Conservation (phyloP, 1,139 yeast genomes). For the Lodderomyces jiufengensis region DNA sequence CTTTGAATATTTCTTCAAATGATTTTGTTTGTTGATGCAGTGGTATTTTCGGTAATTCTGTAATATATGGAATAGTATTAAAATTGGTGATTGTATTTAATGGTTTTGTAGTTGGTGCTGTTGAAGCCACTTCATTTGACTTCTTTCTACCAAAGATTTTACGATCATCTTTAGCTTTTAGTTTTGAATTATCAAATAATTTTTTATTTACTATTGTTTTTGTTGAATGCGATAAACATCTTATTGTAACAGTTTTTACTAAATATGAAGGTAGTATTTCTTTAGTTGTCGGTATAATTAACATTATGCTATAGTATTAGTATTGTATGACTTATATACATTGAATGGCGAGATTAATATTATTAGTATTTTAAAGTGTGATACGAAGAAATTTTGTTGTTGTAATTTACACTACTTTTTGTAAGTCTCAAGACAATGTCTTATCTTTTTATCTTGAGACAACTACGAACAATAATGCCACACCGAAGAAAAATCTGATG, state of each 20-base stretch:
- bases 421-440: too few species aligned
- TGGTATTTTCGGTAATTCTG: conserved; percentile 10
- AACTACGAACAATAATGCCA: too few species aligned
- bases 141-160: conserved; percentile 5
- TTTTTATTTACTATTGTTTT: conserved; percentile 2
- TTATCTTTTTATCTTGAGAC: too few species aligned
- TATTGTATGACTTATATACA: too few species aligned
- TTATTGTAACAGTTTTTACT: not conserved
- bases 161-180: conserved; percentile 3
- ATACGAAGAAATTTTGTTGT: too few species aligned
- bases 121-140: not conserved
- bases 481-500: too few species aligned
- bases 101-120: conserved; percentile 1
- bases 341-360: not conserved
- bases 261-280: too few species aligned
- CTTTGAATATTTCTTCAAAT: conserved; percentile 6
- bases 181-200: conserved; percentile 2
- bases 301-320: too few species aligned
- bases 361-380: too few species aligned
- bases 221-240: conserved; percentile 4
- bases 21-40: conserved; percentile 5
- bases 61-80: conserved; percentile 1
- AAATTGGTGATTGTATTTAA: not conserved
- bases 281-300: too few species aligned
- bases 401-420: too few species aligned